Evolutionary conservation across 2,329 filamentous ascomycete species (phyloP), one percentile per base, ranked within the genome.

Genomic region (Curvularia sp.): DNA sequence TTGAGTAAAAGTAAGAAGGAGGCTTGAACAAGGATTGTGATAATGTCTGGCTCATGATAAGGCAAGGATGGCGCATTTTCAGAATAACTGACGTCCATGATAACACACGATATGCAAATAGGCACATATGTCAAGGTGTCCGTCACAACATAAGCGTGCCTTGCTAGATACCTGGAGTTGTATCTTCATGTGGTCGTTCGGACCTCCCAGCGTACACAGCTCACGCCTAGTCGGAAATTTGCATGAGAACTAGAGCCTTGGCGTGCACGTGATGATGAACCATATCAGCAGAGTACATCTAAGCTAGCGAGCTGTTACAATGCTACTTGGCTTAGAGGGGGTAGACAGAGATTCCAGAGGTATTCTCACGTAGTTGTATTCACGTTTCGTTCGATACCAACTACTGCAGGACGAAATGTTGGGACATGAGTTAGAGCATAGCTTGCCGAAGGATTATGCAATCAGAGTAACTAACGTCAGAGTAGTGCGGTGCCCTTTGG

Each of bases 1-100:
- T 91, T 91, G 44, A 91, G 81, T 0, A 85, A 71, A 0, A 91
- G 69, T 0, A 92, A 73, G 63, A 93, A 88, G 0, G 86, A 86
- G 0, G 87, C 78, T 4, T 85, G 81, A 43, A 84, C 81, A 2
- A 92, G 80, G 46, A 92, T 83, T 0, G 81, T 83, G 8, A 77
- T 63, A 18, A 91, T 87, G 0, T 75, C 75, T 0, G 88, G 88
- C 65, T 91, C 88, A 55, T 88, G 82, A 69, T 90, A 91, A 0
- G 86, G 78, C 26, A 85, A 60, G 35, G 49, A 52, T 4, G 31
- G 20, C 15, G 31, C 43, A n/a, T 10, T 13, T 31, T 12, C 43
- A n/a, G 43, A 15, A 12, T 26, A 7, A n/a, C 8, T n/a, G 13
- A 22, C 13, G 7, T 6, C 30, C 46, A 49, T 49, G 12, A 22